Evolutionary conservation across 75 land plant genomes (phyloP), one percentile per base, ranked within the genome.

Genomic region (Selaginella moellendorffii): DNA sequence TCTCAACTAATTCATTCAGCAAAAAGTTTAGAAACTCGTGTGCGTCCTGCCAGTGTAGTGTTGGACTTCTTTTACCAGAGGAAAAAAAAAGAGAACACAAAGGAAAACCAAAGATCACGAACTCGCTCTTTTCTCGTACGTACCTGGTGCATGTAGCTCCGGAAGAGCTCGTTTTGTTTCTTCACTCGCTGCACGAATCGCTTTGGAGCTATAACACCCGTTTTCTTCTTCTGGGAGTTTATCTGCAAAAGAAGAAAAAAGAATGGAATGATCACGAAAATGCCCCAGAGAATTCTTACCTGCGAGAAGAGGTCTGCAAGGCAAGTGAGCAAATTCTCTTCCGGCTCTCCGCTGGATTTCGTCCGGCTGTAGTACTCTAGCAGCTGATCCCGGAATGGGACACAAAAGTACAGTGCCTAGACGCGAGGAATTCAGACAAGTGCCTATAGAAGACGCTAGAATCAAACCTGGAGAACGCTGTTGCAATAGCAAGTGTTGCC

Each of bases 91-190:
- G 14, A n/a, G n/a, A n/a, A n/a, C n/a, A n/a, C n/a, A n/a, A n/a
- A 63, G n/a, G n/a, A n/a, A n/a, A n/a, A n/a, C n/a, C n/a, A n/a
- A n/a, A n/a, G n/a, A n/a, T n/a, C n/a, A n/a, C n/a, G n/a, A n/a
- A n/a, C n/a, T n/a, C n/a, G n/a, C n/a, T 36, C 46, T 5, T 14
- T 5, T 36, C 14, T 36, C 28, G 28, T 22, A 25, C 19, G 46
- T 72, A 92, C 97, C 90, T 92, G 96, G 53, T 92, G 97, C 97
- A 92, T 92, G 63, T 85, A 92, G 72, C 93, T 83, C 26, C 97
- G 85, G 56, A 92, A 92, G 65, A 88, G 78, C 56, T 92, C 97
- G 78, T 92, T 92, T 66, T 92, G 78, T 64, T 92, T 92, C 79
- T 80, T 88, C 63, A 92, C 76, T 71, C 96, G 83, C 68, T 85